A percentile compares a stretch with the other conserved stretches of the same genome.
phyloP scores from a whole-genome alignment of 345 rosid species.

The Eutrema yunnanense region DNA sequence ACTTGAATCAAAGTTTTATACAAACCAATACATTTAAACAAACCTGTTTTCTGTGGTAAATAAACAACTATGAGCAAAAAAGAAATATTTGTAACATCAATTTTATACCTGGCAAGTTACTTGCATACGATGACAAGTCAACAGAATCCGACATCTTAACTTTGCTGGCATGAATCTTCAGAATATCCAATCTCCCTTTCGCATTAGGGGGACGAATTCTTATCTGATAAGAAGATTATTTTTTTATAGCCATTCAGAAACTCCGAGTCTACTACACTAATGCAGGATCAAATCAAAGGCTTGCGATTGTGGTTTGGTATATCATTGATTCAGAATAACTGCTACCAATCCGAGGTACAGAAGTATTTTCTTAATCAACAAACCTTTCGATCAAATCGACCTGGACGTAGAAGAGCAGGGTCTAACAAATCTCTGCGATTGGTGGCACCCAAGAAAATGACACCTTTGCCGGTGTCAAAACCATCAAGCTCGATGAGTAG shows the following conservation, averaged over 20 bases:
- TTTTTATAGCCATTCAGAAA: background rate
- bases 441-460: conserved; percentile 91
- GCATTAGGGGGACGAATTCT: conserved; percentile 92
- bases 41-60: background rate
- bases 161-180: conserved; percentile 86
- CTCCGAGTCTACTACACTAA: background rate
- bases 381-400: conserved; percentile 98
- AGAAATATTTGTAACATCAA: background rate
- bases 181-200: conserved; percentile 68
- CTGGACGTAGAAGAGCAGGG: conserved; percentile 95
- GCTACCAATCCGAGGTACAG: background rate
- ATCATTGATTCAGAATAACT: background rate
- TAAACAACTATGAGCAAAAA: background rate
- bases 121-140: conserved; percentile 74
- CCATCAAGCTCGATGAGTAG: conserved; percentile 96
- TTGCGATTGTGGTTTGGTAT: background rate
- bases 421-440: conserved; percentile 88
- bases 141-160: conserved; percentile 94
- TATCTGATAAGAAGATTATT: conserved; percentile 39
- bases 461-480: conserved; percentile 97
- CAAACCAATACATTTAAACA: background rate
- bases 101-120: conserved; percentile 74
- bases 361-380: conserved; percentile 1
- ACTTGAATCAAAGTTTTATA: conserved; percentile 6
- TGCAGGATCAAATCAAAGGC: background rate